Evolutionary conservation across 768 basidiomycete species (phyloP), one percentile per base, ranked within the genome.

Genomic region (Nidularia pulvinata): DNA sequence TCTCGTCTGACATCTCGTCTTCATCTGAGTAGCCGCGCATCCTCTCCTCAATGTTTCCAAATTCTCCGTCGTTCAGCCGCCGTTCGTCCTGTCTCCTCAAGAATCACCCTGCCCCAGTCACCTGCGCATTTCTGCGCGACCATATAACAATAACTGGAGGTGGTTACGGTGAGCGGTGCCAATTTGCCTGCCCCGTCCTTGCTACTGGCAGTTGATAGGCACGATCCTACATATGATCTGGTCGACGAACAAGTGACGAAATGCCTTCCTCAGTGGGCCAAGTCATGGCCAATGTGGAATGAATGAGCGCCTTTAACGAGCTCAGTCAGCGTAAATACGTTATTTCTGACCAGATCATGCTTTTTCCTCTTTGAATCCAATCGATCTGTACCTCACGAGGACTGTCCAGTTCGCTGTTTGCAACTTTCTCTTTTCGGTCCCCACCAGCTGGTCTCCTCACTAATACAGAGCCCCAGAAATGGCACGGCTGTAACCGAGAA

Each of bases 401-500:
- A 30, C 35, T 19, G n/a, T 35, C 39, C 47, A 46, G 46, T 52
- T 48, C 48, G 10, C 39, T 42, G 25, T 25, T 25, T 25, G 25
- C 25, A 25, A 25, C 14, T 50, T 53, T 30, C 55, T 42, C 39
- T 42, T 53, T 57, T 7, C 37, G 51, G 49, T 42, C 39, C 39
- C 16, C 39, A 42, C 16, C 13, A 42, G 39, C 13, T 11, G 39
- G 13, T 16, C 39, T 11, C 25, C 34, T 42, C 36, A 32, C 36
- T 52, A 33, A 33, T 49, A 22, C 48, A 11, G 10, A 14, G 13
- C 33, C 50, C 50, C 30, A 54, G 37, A 48, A 51, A 46, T 56
- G 37, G 48, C 55, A 56, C 62, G 62, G 65, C 57, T 54, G 51
- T 61, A 61, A 44, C 61, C 64, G 61, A 64, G 58, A 61, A 61